Percentiles rank a stretch among this genome's conserved stretches.
Evolutionary conservation across 2,329 filamentous ascomycete species (phyloP).

Genomic region (Verticillium albo-atrum): DNA sequence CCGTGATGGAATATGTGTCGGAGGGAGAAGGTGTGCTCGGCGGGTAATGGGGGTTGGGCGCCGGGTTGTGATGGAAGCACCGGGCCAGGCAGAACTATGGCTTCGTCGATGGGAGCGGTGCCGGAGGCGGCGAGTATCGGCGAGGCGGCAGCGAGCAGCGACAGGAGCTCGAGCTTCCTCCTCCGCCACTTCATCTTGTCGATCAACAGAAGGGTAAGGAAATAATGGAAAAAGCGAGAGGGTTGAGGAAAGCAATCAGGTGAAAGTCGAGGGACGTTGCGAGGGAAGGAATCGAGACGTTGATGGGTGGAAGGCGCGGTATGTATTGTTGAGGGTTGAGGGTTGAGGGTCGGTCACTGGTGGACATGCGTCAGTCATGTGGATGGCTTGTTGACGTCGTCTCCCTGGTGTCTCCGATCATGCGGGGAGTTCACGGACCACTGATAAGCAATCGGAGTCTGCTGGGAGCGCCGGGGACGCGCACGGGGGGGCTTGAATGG

Average conservation of each 20-base stretch:
- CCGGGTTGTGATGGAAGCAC: slow-evolving; percentile 29
- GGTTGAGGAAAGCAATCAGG: neutral
- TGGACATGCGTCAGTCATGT: neutral
- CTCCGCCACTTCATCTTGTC: neutral
- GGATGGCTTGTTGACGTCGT: neutral
- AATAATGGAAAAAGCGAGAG: neutral
- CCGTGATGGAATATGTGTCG: slow-evolving; percentile 94
- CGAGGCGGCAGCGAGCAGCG: neutral
- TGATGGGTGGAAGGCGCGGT: neutral
- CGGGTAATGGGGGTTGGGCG: slow-evolving; percentile 40
- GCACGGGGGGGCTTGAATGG: neutral
- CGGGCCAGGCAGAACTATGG: slow-evolving; percentile 35
- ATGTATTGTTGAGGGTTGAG: neutral
- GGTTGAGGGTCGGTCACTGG: too few relatives aligned
- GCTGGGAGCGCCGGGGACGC: neutral
- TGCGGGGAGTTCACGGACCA: neutral
- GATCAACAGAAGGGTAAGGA: neutral
- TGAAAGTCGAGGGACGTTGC: neutral
- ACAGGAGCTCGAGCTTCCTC: neutral
- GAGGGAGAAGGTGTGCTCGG: slow-evolving; percentile 61
- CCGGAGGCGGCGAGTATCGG: neutral
- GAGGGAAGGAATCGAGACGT: neutral
- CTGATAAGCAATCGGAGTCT: neutral
- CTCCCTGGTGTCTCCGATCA: neutral
- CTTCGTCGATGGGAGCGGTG: slow-evolving; percentile 29